These are phyloP conservation scores for Starmerella kuoi DNA, from an alignment of 805 yeast species.

Conservation along the genomic window DNA sequence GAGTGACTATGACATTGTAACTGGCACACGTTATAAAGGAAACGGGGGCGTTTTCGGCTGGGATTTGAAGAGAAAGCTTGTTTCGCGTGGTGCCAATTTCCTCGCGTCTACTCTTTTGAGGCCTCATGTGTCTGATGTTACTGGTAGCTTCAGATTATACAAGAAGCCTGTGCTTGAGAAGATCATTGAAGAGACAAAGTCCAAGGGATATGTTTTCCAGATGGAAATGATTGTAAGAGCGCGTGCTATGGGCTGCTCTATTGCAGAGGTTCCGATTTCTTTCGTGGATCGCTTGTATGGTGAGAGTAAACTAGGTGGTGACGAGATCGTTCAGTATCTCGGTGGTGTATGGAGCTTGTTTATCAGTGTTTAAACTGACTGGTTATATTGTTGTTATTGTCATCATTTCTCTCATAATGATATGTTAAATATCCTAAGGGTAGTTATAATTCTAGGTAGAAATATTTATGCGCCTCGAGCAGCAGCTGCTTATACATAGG, in stretches of 20 bases:
- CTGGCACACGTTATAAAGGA: conserved; percentile 61
- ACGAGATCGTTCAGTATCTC: conserved; percentile 64
- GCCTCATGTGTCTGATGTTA: conserved; percentile 61
- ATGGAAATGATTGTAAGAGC: conserved; percentile 86
- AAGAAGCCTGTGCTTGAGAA: conserved; percentile 55
- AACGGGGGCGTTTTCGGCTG: conserved; percentile 76
- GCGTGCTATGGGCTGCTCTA: conserved; percentile 54
- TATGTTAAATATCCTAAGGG: no score
- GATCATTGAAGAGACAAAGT: conserved; percentile 53
- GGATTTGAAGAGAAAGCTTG: conserved; percentile 69
- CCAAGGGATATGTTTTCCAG: conserved; percentile 75
- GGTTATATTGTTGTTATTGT: no score
- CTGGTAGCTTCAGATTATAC: conserved; percentile 67
- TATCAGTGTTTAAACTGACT: conserved; percentile 42
- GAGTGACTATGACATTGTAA: conserved; percentile 33
- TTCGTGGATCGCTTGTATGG: conserved; percentile 73
- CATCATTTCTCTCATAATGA: no score
- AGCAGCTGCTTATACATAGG: no score
- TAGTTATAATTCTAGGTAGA: no score
- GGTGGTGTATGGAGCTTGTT: conserved; percentile 67
- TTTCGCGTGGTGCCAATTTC: conserved; percentile 70
- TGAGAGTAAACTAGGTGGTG: conserved; percentile 68
- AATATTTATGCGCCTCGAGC: no score
- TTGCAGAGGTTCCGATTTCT: conserved; percentile 68
- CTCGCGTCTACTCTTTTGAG: conserved; percentile 58